Conservation (phyloP, 1,284 basidiomycete genomes). For the Puccinia triticina region DNA sequence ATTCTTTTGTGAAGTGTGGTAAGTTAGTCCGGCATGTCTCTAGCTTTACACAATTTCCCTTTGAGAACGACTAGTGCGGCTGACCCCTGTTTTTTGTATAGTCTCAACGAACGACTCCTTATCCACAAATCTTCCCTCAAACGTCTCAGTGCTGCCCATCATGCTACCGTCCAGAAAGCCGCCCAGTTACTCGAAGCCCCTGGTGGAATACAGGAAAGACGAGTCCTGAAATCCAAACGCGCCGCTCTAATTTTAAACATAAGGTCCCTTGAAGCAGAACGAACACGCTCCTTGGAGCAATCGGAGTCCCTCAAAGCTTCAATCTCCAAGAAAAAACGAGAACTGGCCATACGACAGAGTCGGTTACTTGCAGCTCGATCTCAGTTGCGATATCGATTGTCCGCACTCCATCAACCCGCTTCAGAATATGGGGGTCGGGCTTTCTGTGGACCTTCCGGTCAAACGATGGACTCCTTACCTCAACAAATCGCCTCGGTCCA, state of each 20-base stretch:
- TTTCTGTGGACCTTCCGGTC: not conserved
- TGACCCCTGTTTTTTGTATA: not conserved
- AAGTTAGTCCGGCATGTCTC: not conserved
- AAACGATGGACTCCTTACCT: not conserved
- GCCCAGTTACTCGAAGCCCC: slow-evolving; percentile 28
- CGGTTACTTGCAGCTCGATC: slow-evolving; percentile 5
- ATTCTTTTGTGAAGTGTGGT: slow-evolving; percentile 48
- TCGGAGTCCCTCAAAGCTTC: not conserved
- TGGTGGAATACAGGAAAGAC: slow-evolving; percentile 36
- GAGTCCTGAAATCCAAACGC: slow-evolving; percentile 23
- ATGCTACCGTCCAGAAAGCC: slow-evolving; percentile 31
- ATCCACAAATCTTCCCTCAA: slow-evolving; percentile 41
- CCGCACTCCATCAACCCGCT: slow-evolving; percentile 3
- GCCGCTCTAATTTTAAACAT: slow-evolving; percentile 13
- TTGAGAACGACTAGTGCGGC: not conserved
- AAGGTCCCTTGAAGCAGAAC: slow-evolving; percentile 16
- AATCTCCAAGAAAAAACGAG: not conserved
- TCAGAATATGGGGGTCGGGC: not conserved
- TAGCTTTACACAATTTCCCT: not conserved
- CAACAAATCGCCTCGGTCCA: slow-evolving; percentile 20
- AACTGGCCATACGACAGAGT: slow-evolving; percentile 16
- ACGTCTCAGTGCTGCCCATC: slow-evolving; percentile 34
- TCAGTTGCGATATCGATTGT: slow-evolving; percentile 5
- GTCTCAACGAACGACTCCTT: slow-evolving; percentile 44
- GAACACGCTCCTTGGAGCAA: not conserved